phyloP scores from a whole-genome alignment of 2,329 filamentous ascomycete species.

The Geosmithia flava region DNA sequence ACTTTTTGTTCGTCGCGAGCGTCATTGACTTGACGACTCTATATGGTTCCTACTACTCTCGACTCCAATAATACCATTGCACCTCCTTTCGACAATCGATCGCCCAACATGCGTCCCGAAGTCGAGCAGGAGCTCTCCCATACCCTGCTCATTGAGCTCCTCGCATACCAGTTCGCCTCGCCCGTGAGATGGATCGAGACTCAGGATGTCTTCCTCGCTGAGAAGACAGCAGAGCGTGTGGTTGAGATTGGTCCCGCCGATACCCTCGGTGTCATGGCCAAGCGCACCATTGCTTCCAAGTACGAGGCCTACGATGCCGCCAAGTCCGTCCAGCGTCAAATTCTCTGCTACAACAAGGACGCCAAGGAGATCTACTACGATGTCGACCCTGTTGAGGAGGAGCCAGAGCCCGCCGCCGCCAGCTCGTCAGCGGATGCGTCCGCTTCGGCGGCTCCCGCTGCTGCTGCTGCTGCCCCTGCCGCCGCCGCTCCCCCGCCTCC shows the following conservation, averaged over 20 bases:
- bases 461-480: slow-evolving; percentile 41
- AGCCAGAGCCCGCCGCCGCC: slow-evolving; percentile 50
- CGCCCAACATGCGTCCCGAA: slow-evolving; percentile 79
- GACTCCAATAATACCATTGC: background rate
- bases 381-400: slow-evolving; percentile 87
- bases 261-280: slow-evolving; percentile 95
- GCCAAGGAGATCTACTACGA: slow-evolving; percentile 99
- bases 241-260: slow-evolving; percentile 96
- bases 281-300: slow-evolving; percentile 87
- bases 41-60: background rate
- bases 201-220: slow-evolving; percentile 96
- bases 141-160: slow-evolving; percentile 93
- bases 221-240: slow-evolving; percentile 92
- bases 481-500: slow-evolving; percentile 48
- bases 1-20: background rate
- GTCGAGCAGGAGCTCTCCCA: slow-evolving; percentile 98
- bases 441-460: slow-evolving; percentile 38
- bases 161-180: slow-evolving; percentile 98
- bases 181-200: slow-evolving; percentile 99
- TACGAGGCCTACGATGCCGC: slow-evolving; percentile 98
- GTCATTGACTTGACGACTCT: slow-evolving; percentile 1
- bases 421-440: slow-evolving; percentile 34
- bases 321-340: slow-evolving; percentile 90
- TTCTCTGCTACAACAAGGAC: slow-evolving; percentile 99
- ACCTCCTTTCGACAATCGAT: slow-evolving; percentile 2